Evolutionary conservation across 2,329 filamentous ascomycete species (phyloP).

Genomic region (Trichophyton mentagrophytes): DNA sequence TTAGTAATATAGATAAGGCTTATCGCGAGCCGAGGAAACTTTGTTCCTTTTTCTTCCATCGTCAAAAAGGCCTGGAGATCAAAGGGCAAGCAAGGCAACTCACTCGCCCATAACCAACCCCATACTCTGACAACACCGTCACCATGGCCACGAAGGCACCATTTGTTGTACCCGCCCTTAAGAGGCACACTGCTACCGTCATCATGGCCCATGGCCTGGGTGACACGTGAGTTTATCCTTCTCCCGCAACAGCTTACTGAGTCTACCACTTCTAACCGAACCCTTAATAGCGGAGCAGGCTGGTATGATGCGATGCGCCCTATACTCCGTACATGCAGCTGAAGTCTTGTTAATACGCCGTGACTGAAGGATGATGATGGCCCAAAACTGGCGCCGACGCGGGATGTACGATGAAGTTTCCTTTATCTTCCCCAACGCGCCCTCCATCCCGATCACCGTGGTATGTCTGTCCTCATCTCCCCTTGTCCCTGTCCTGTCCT

Average conservation of each 20-base stretch:
- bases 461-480: constrained; percentile 33
- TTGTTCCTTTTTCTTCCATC: neutral
- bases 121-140: too few species aligned
- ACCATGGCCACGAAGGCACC: constrained; percentile 29
- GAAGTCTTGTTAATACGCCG: neutral
- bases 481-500: neutral
- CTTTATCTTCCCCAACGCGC: constrained; percentile 89
- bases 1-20: neutral
- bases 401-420: constrained; percentile 77
- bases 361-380: constrained; percentile 51
- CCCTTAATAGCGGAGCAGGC: constrained; percentile 32
- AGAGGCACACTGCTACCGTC: constrained; percentile 80
- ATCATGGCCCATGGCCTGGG: constrained; percentile 91
- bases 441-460: constrained; percentile 70
- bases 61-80: neutral
- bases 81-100: neutral
- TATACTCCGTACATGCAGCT: neutral
- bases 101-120: neutral
- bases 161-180: constrained; percentile 64
- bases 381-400: constrained; percentile 73
- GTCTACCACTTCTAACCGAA: constrained; percentile 6
- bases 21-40: neutral
- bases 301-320: constrained; percentile 25
- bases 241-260: neutral
- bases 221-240: constrained; percentile 49